Evolutionary conservation across 805 yeast species (phyloP).

Genomic region (Cyberlindnera mrakii): DNA sequence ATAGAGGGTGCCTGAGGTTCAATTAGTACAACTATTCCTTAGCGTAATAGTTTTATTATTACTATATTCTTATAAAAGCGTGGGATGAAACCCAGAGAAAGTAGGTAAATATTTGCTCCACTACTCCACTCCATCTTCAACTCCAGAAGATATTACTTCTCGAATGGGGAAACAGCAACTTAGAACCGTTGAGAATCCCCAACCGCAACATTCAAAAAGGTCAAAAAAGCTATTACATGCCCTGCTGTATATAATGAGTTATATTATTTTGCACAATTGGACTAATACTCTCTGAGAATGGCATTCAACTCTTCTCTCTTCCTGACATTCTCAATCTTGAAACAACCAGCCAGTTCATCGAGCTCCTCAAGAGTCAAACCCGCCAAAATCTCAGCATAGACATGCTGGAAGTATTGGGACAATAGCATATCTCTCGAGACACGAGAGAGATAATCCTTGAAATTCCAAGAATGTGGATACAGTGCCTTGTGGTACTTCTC

Average conservation of each 20-base stretch:
- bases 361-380: conserved; percentile 38
- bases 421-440: conserved; percentile 38
- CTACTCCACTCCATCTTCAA: too few species aligned
- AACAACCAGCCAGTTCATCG: conserved; percentile 45
- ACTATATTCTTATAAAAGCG: too few species aligned
- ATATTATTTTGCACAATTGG: neutral
- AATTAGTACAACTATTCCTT: too few species aligned
- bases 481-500: conserved; percentile 31
- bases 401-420: conserved; percentile 37
- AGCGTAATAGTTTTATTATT: too few species aligned
- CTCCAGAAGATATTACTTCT: too few species aligned
- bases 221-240: too few species aligned
- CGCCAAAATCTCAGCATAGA: conserved; percentile 39
- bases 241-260: neutral
- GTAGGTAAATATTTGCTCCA: too few species aligned
- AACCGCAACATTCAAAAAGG: too few species aligned
- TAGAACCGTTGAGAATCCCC: too few species aligned
- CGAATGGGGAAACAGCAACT: too few species aligned
- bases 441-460: conserved; percentile 32
- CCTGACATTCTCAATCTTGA: conserved; percentile 40
- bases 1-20: too few species aligned
- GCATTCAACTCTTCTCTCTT: conserved; percentile 37
- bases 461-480: conserved; percentile 37
- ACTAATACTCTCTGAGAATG: conserved; percentile 12
- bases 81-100: too few species aligned